A percentile compares a stretch with the other conserved stretches of the same genome.
Conservation (phyloP, 129 eudicot species). For the Calendula officinalis region DNA sequence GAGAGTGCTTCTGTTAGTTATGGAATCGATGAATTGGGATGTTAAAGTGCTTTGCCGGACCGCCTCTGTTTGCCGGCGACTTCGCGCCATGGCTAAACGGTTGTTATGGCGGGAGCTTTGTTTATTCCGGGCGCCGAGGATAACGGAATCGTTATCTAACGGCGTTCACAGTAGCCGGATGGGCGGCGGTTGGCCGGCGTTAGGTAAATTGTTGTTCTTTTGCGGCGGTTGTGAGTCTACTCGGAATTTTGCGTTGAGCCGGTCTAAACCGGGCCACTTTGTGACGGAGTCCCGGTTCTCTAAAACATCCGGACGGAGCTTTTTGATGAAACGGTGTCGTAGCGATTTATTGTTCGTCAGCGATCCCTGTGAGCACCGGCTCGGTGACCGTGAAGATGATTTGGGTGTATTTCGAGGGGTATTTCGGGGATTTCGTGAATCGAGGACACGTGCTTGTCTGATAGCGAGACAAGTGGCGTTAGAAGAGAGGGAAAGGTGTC, state of each 20-base stretch:
- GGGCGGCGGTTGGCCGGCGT: conserved; percentile 76
- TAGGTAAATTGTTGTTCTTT: conserved; percentile 69
- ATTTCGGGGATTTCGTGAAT: conserved; percentile 59
- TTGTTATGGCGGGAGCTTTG: conserved; percentile 76
- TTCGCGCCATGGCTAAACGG: conserved; percentile 74
- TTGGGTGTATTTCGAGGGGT: conserved; percentile 81
- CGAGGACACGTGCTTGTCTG: conserved; percentile 57
- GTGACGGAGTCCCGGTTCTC: conserved; percentile 65
- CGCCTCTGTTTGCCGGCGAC: conserved; percentile 55
- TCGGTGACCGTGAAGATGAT: conserved; percentile 50
- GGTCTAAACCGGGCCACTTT: conserved; percentile 54
- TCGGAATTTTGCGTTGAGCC: conserved; percentile 37
- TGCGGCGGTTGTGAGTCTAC: conserved; percentile 72
- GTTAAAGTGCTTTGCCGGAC: conserved; percentile 49
- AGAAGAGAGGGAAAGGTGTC: conserved; percentile 61
- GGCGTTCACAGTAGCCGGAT: conserved; percentile 49
- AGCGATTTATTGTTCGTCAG: conserved; percentile 68
- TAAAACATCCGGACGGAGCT: conserved; percentile 84
- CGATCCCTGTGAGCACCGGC: conserved; percentile 83
- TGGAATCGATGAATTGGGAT: conserved; percentile 74
- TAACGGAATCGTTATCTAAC: conserved; percentile 47
- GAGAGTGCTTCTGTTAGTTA: conserved; percentile 48
- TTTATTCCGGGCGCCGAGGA: conserved; percentile 68
- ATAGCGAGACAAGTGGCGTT: conserved; percentile 48
- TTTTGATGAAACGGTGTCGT: conserved; percentile 53